phyloP scores from a whole-genome alignment of 2,329 filamentous ascomycete species.

The Sodiomyces alkalinus region DNA sequence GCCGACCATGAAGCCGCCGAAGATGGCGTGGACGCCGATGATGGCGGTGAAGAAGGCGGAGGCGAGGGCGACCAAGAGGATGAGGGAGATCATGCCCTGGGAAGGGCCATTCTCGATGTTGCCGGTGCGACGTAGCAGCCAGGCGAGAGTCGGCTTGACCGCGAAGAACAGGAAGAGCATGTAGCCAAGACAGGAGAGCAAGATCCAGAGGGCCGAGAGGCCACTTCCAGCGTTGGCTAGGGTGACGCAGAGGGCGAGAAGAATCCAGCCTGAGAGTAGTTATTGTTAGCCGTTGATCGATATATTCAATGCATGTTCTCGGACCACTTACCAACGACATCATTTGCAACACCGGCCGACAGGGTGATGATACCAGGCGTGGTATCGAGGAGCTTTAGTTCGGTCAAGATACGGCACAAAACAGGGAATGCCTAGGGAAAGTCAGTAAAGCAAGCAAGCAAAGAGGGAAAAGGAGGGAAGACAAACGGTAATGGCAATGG shows the following conservation, averaged over 20 bases:
- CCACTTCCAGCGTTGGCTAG: slow-evolving; percentile 79
- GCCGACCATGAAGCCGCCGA: slow-evolving; percentile 80
- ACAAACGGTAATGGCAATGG: slow-evolving; percentile 63
- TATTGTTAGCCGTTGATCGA: no score
- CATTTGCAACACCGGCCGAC: slow-evolving; percentile 83
- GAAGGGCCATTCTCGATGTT: slow-evolving; percentile 79
- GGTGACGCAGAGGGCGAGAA: slow-evolving; percentile 83
- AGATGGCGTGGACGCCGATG: slow-evolving; percentile 88
- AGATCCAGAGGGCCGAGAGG: slow-evolving; percentile 68
- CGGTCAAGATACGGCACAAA: slow-evolving; percentile 81
- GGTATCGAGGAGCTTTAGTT: slow-evolving; percentile 71
- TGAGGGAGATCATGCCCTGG: slow-evolving; percentile 70
- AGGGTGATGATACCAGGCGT: slow-evolving; percentile 78
- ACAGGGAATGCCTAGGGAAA: slow-evolving; percentile 54
- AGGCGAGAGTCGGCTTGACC: slow-evolving; percentile 61
- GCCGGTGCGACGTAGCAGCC: slow-evolving; percentile 56
- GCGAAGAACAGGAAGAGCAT: slow-evolving; percentile 60
- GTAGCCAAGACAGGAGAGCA: slow-evolving; percentile 65
- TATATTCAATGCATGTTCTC: slow-evolving; percentile 51
- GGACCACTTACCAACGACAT: slow-evolving; percentile 34
- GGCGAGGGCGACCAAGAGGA: slow-evolving; percentile 60
- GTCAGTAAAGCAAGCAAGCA: slow-evolving; percentile 15
- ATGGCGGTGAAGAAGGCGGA: slow-evolving; percentile 79
- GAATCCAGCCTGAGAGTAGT: slow-evolving; percentile 73
- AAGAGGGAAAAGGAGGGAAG: not conserved